Conservation (phyloP, 495 filamentous ascomycete genomes). For the Talaromyces proteolyticus region DNA sequence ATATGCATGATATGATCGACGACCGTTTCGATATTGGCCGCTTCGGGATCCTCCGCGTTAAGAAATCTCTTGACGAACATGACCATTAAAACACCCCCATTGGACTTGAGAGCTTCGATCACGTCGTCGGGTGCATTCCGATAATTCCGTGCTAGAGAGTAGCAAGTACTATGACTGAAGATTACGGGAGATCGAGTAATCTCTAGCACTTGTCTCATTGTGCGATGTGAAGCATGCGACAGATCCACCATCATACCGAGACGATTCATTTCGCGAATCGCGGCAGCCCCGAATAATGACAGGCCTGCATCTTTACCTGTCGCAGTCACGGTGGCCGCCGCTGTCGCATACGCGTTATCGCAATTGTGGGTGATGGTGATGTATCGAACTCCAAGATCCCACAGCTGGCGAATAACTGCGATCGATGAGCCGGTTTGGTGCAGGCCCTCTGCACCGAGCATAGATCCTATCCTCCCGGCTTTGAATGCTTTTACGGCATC, state of each 20-base stretch:
- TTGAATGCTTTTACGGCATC: conserved; percentile 46
- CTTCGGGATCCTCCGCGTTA: conserved; percentile 43
- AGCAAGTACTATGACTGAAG: conserved; percentile 65
- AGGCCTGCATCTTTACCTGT: conserved; percentile 7
- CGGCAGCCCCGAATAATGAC: conserved; percentile 1
- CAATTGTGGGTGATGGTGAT: conserved; percentile 80
- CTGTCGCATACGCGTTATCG: conserved; percentile 72
- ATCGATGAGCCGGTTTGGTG: conserved; percentile 19
- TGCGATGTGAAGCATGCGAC: conserved; percentile 60
- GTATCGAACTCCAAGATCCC: conserved; percentile 69
- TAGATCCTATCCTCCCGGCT: conserved; percentile 9
- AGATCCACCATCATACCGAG: conserved; percentile 76
- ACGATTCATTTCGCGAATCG: conserved; percentile 70
- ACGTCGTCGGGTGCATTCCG: conserved; percentile 71
- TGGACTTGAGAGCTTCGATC: conserved; percentile 53
- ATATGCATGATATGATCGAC: conserved; percentile 66
- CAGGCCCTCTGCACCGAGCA: conserved; percentile 12
- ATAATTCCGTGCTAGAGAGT: conserved; percentile 61
- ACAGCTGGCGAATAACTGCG: conserved; percentile 60
- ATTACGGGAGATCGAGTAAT: conserved; percentile 63
- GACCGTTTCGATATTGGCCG: conserved; percentile 59
- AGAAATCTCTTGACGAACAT: conserved; percentile 69
- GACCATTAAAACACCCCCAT: conserved; percentile 64
- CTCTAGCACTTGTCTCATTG: conserved; percentile 61
- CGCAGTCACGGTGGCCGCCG: conserved; percentile 38